Base-by-base conservation (phyloP, 1,284 basidiomycete genomes). In the Rhodotorula sp. region DNA sequence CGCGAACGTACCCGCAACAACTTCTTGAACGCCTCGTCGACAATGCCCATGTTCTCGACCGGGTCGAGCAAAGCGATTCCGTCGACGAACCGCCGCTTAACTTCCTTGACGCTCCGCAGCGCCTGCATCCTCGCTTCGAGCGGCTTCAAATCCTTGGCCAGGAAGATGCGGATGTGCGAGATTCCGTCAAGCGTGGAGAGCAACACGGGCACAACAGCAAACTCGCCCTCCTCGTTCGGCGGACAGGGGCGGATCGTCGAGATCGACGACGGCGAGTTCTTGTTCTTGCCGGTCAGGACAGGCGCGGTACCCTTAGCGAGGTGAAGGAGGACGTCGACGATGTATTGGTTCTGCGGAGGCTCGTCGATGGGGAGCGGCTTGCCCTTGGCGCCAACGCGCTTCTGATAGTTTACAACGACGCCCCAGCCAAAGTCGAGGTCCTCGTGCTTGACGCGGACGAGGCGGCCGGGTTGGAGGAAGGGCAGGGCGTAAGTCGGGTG, bases 361-460 rank as follows among this genome's bases (percentile, higher is more conserved):
- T 93, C 91, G 29, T 86, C 80, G 66, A 83, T 84, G 81, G 84
- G 78, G 84, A 88, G 56, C 27, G 74, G 71, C 63, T 75, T 75
- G 65, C 74, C 74, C 74, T 62, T 78, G 62, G 60, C 76, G 60
- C 59, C 76, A 13, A 72, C 20, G 17, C 92, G 87, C 82, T 96
- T 97, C 79, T 92, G 89, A 79, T 90, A 98, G 77, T 92, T 94
- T 76, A 97, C 86, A 53, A 98, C 87, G 46, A 91, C 87, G 59
- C 94, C 94, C 96, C 96, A 99, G 10, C 94, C 95, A 81, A 96
- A 99, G 81, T 99, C 91, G 34, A 90, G 83, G 63, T 90, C 89
- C 67, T 89, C 87, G 78, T 96, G 86, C 77, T 90, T 90, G 76
- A 99, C 86, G 77, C 90, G 90, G 56, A 98, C 90, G 29, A 99